Conservation (phyloP, 805 yeast genomes). For the Teunomyces aglyptinius region DNA sequence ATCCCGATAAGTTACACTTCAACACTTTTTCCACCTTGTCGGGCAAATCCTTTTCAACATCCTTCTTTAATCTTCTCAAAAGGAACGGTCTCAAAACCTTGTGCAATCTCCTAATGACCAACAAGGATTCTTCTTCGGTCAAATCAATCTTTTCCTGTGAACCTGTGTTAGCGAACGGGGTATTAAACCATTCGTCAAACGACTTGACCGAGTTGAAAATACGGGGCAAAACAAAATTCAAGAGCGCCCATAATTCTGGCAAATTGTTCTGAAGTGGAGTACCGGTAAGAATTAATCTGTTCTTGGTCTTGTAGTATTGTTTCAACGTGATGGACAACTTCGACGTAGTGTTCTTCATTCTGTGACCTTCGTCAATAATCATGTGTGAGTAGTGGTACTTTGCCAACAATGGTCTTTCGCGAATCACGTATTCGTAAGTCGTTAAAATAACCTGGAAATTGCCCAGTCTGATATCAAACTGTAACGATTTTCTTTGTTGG, state of each 20-base stretch:
- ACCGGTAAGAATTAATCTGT: conserved; percentile 81
- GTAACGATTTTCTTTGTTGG: conserved; percentile 63
- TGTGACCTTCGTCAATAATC: conserved; percentile 90
- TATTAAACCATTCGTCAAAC: conserved; percentile 87
- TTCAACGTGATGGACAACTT: conserved; percentile 71
- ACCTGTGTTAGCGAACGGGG: conserved; percentile 85
- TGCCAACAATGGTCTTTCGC: conserved; percentile 68
- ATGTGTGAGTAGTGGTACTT: conserved; percentile 78
- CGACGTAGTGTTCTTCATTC: conserved; percentile 79
- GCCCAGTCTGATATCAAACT: conserved; percentile 61
- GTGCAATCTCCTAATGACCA: conserved; percentile 81
- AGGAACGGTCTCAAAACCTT: conserved; percentile 84
- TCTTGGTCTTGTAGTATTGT: conserved; percentile 68
- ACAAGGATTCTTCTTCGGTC: conserved; percentile 81
- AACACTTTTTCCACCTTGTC: conserved; percentile 80
- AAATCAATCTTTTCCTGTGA: conserved; percentile 75
- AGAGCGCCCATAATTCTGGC: conserved; percentile 83
- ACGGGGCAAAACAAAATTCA: conserved; percentile 79
- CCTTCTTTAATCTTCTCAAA: conserved; percentile 79
- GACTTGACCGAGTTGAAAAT: conserved; percentile 83
- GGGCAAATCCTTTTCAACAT: conserved; percentile 83
- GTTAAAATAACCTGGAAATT: conserved; percentile 76
- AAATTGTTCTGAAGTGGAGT: conserved; percentile 83
- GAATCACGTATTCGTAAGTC: conserved; percentile 77
- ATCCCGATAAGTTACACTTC: conserved; percentile 72